These are phyloP conservation scores for Colletotrichum horii DNA, from an alignment of 2,329 filamentous ascomycete genomes.

Conservation along the genomic window DNA sequence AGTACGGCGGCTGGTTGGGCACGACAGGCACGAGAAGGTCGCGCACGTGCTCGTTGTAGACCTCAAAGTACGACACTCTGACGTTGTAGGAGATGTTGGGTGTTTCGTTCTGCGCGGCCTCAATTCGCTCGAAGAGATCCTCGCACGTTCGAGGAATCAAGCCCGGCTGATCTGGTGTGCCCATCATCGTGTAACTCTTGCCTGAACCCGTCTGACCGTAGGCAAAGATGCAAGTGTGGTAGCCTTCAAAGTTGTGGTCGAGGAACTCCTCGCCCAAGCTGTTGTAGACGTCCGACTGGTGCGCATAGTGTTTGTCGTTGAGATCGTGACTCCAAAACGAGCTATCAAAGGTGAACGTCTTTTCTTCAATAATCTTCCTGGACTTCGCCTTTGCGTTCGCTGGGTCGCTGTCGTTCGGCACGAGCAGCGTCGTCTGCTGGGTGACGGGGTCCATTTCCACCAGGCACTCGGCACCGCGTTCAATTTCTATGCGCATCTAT, in stretches of 20 bases:
- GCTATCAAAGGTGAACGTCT: conserved; percentile 93
- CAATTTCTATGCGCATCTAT: conserved; percentile 66
- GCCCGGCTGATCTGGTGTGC: conserved; percentile 81
- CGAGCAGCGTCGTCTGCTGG: conserved; percentile 81
- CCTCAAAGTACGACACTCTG: conserved; percentile 97
- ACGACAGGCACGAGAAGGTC: conserved; percentile 82
- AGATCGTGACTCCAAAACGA: conserved; percentile 96
- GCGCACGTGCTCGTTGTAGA: conserved; percentile 98
- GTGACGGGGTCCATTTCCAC: conserved; percentile 89
- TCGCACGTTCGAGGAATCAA: conserved; percentile 95
- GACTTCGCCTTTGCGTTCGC: conserved; percentile 65
- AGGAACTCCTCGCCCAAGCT: conserved; percentile 94
- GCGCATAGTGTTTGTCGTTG: conserved; percentile 82
- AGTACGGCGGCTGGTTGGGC: conserved; percentile 78
- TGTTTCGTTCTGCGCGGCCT: conserved; percentile 75
- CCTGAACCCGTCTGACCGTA: conserved; percentile 98
- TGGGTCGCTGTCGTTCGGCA: conserved; percentile 63
- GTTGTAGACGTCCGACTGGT: conserved; percentile 93
- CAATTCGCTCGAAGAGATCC: conserved; percentile 93
- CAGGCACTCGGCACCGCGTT: conserved; percentile 82
- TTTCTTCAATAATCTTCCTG: conserved; percentile 82
- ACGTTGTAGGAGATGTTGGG: conserved; percentile 97
- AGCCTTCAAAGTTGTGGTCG: conserved; percentile 99
- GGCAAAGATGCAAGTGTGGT: conserved; percentile 98
- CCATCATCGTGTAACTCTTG: conserved; percentile 99